Percentiles rank a stretch among this genome's conserved stretches.
Evolutionary conservation across 2,329 filamentous ascomycete genomes (phyloP).

Genomic region (Epichloe aotearoae): DNA sequence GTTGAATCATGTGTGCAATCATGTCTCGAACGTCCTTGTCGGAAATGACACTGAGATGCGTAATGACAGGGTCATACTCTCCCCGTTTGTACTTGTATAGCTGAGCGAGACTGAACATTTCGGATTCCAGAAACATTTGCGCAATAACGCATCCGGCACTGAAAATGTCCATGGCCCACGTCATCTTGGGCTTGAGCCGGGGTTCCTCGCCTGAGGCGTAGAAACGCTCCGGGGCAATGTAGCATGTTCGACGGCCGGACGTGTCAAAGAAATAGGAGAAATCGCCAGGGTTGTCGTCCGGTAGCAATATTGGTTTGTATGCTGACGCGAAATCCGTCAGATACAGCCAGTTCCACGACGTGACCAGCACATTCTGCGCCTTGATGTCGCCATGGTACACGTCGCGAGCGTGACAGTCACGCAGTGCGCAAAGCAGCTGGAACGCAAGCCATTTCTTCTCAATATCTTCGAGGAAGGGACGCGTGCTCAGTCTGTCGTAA

Average conservation of each 20-base stretch:
- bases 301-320: conserved; percentile 87
- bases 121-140: conserved; percentile 85
- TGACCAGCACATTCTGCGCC: conserved; percentile 91
- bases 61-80: conserved; percentile 78
- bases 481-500: conserved; percentile 91
- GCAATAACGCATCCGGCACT: conserved; percentile 94
- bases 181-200: conserved; percentile 45
- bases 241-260: conserved; percentile 81
- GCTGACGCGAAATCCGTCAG: conserved; percentile 93
- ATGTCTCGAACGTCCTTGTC: conserved; percentile 79
- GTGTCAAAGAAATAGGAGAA: conserved; percentile 98
- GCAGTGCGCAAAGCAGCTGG: conserved; percentile 80
- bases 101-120: conserved; percentile 95
- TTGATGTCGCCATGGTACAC: conserved; percentile 98
- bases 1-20: conserved; percentile 89
- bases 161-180: conserved; percentile 98
- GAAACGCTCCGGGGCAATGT: conserved; percentile 89
- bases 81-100: conserved; percentile 87
- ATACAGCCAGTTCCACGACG: conserved; percentile 99
- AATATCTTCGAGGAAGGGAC: conserved; percentile 91
- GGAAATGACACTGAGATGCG: conserved; percentile 72
- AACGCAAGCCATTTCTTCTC: conserved; percentile 99
- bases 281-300: conserved; percentile 91
- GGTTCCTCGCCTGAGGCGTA: conserved; percentile 55
- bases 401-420: conserved; percentile 80